Evolutionary conservation across 306 rosid genomes (phyloP), one percentile per base, ranked within the genome.

Genomic region (Glycine soja): DNA sequence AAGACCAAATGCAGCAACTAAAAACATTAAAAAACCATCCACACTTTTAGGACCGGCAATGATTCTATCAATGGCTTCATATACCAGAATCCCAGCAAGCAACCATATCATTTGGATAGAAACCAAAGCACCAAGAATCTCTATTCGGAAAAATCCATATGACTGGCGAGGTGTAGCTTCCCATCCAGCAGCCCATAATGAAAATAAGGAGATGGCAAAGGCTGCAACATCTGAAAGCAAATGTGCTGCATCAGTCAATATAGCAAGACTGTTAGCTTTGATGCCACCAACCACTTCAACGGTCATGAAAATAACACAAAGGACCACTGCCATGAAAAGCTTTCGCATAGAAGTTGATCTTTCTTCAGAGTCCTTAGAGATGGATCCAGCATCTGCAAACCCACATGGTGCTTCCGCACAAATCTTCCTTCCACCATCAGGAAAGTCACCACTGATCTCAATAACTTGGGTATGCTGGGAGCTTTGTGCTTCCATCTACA

Each of bases 121-220:
- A 72, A 92, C 88, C 87, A 92, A 77, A 79, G 97, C 89, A 42
- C 97, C 97, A 3, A 92, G 92, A 89, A 92, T 92, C 86, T 92
- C 97, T 64, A 92, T 78, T 81, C 97, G 86, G 64, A 84, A 90
- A 80, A 92, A 92, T 53, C 97, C 97, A 14, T 92, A 92, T 6
- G 94, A 90, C 76, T 90, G 97, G 63, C 97, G 94, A 24, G 97
- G 97, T 65, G 76, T 92, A 73, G 97, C 94, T 81, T 90, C 92
- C 97, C 94, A 92, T 64, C 94, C 89, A 13, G 92, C 90, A 80
- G 94, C 97, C 97, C 97, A 92, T 53, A 92, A 64, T 32, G 97
- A 86, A 72, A 92, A 89, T 72, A 92, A 81, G 61, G 97, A 92
- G 89, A 92, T 92, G 71, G 97, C 92, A 74, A 92, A 92, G 14